A percentile compares a stretch with the other conserved stretches of the same genome.
phyloP scores from a whole-genome alignment of 2,329 filamentous ascomycete genomes.

The Trichoderma atroviride region DNA sequence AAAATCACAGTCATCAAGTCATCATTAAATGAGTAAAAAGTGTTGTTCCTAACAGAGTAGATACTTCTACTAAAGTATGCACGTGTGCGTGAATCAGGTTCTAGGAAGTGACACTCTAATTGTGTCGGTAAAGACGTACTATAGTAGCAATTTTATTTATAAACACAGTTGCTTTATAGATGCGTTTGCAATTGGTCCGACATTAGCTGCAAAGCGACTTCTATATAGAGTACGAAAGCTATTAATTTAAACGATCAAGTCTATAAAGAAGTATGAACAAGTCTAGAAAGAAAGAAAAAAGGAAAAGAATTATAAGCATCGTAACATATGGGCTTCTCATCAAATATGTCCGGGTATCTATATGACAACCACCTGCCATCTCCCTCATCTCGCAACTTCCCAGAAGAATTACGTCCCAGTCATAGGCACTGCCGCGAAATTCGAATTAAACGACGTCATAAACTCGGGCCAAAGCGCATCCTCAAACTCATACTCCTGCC shows the following conservation, averaged over 20 bases:
- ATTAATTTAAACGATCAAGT: not conserved
- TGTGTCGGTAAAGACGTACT: not conserved
- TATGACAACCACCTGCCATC: not conserved
- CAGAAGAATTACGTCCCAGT: not conserved
- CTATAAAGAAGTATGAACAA: not conserved
- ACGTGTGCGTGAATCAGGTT: not conserved
- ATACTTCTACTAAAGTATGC: not conserved
- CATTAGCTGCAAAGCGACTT: no score
- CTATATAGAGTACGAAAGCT: not conserved
- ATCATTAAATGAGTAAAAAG: no score
- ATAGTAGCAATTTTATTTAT: not conserved
- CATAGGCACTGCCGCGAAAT: not conserved
- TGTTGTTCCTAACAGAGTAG: not conserved
- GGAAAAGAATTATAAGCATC: not conserved
- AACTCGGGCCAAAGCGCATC: slow-evolving; percentile 37
- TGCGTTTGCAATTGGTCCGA: no score
- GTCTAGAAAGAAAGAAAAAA: not conserved
- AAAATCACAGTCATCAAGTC: not conserved
- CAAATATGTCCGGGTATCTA: not conserved
- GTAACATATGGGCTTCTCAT: no score
- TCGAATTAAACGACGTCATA: slow-evolving; percentile 31
- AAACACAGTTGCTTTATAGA: not conserved
- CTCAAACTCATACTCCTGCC: slow-evolving; percentile 35
- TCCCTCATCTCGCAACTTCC: not conserved
- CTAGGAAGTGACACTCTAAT: not conserved